These are phyloP conservation scores for Colletotrichum australisinense DNA, from an alignment of 2,329 filamentous ascomycete species.

Conservation along the genomic window DNA sequence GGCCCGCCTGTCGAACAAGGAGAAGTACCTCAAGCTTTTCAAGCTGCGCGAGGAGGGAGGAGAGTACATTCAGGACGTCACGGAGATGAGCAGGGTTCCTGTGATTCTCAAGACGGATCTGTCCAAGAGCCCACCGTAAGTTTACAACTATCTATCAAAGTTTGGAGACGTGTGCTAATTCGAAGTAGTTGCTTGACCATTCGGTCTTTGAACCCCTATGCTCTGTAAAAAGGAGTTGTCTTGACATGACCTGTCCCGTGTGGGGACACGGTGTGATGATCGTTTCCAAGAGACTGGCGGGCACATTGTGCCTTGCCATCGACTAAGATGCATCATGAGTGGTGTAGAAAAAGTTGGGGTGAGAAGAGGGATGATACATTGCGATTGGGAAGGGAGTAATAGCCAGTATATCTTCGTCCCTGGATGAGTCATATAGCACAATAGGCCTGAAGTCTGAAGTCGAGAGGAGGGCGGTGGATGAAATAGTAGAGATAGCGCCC, in stretches of 20 bases:
- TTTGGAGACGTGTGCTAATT: constrained; percentile 49
- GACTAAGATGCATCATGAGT: not conserved
- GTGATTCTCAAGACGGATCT: constrained; percentile 98
- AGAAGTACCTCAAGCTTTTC: constrained; percentile 95
- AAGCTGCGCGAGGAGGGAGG: constrained; percentile 90
- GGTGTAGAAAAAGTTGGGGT: constrained; percentile 35
- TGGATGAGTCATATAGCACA: constrained; percentile 34
- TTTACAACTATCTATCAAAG: constrained; percentile 46
- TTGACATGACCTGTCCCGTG: constrained; percentile 1
- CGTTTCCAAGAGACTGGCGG: not conserved
- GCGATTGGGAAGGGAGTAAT: constrained; percentile 20
- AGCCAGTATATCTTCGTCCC: constrained; percentile 31
- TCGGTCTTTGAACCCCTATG: constrained; percentile 83
- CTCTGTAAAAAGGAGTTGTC: constrained; percentile 55
- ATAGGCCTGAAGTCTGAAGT: constrained; percentile 10
- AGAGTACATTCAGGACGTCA: constrained; percentile 97
- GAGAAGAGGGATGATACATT: constrained; percentile 21
- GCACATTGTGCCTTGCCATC: not conserved
- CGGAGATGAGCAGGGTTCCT: constrained; percentile 97
- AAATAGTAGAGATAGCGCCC: constrained; percentile 35
- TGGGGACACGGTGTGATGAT: constrained; percentile 1
- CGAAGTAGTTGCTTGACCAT: constrained; percentile 80
- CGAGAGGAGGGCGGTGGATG: constrained; percentile 22
- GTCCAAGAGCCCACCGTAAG: constrained; percentile 99
- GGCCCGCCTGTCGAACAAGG: constrained; percentile 87